These are phyloP conservation scores for Saturnispora gosingensis DNA, from an alignment of 805 yeast genomes.

Conservation along the genomic window DNA sequence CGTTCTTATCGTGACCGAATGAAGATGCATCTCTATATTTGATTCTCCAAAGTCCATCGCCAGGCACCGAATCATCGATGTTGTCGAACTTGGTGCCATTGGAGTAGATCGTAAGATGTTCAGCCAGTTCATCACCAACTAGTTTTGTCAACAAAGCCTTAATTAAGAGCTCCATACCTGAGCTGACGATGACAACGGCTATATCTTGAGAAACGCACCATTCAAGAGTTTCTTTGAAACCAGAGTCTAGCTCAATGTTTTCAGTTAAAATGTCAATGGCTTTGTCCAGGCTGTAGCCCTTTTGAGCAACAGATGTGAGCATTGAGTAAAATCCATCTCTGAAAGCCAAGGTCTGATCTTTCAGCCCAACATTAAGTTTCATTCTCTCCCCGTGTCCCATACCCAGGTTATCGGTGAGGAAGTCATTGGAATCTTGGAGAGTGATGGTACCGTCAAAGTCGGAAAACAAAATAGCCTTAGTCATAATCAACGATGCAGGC, in stretches of 20 bases:
- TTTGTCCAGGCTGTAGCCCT: conserved; percentile 45
- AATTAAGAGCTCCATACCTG: conserved; percentile 93
- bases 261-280: conserved; percentile 64
- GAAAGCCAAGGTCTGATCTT: conserved; percentile 58
- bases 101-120: conserved; percentile 69
- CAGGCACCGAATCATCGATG: conserved; percentile 49
- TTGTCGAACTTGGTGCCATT: conserved; percentile 60
- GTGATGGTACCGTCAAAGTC: conserved; percentile 99
- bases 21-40: conserved; percentile 75
- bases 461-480: conserved; percentile 74
- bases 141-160: conserved; percentile 55
- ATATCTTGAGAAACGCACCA: conserved; percentile 68
- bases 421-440: conserved; percentile 89
- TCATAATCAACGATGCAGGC: conserved; percentile 2
- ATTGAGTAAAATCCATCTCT: conserved; percentile 78
- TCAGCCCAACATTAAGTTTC: conserved; percentile 60
- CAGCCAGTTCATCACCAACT: conserved; percentile 58
- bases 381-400: conserved; percentile 65
- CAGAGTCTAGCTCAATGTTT: conserved; percentile 76
- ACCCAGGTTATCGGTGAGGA: conserved; percentile 80
- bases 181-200: conserved; percentile 80
- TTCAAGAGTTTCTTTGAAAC: conserved; percentile 70
- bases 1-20: conserved; percentile 93
- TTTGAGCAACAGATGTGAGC: conserved; percentile 68
- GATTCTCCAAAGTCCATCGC: conserved; percentile 59